Evolutionary conservation across 2,329 filamentous ascomycete species (phyloP).

Genomic region (Cryphonectria parasitica): DNA sequence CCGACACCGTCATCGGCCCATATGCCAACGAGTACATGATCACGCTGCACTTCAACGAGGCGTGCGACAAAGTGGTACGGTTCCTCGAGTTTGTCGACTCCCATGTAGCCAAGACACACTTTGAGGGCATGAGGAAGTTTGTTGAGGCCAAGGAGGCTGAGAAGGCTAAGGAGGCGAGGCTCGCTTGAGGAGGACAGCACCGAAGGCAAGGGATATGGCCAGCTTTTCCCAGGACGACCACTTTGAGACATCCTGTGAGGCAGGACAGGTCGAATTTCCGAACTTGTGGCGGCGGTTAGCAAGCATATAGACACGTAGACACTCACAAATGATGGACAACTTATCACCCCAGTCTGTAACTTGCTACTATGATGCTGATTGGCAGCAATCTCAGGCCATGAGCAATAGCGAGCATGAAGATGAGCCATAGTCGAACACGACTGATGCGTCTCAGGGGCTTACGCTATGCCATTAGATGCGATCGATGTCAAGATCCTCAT

Average conservation of each 20-base stretch:
- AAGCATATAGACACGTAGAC: not conserved
- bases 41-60: slow-evolving; percentile 32
- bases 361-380: not conserved
- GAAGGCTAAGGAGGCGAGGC: not conserved
- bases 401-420: too few species aligned
- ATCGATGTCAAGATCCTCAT: too few species aligned
- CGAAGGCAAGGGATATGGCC: not conserved
- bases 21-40: slow-evolving; percentile 34
- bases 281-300: not conserved
- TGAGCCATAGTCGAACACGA: too few species aligned
- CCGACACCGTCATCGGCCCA: slow-evolving; percentile 29
- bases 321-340: not conserved
- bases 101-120: slow-evolving; percentile 2
- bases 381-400: too few species aligned
- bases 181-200: not conserved
- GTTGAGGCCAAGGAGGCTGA: not conserved
- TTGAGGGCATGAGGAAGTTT: slow-evolving; percentile 3
- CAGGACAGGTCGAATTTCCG: not conserved
- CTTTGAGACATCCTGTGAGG: not conserved
- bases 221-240: not conserved
- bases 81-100: slow-evolving; percentile 20
- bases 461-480: too few species aligned
- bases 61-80: slow-evolving; percentile 28
- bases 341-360: not conserved
- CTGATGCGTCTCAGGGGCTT: too few species aligned